Conservation (phyloP, 2,329 filamentous ascomycete species). For the Blastomyces parvus region DNA sequence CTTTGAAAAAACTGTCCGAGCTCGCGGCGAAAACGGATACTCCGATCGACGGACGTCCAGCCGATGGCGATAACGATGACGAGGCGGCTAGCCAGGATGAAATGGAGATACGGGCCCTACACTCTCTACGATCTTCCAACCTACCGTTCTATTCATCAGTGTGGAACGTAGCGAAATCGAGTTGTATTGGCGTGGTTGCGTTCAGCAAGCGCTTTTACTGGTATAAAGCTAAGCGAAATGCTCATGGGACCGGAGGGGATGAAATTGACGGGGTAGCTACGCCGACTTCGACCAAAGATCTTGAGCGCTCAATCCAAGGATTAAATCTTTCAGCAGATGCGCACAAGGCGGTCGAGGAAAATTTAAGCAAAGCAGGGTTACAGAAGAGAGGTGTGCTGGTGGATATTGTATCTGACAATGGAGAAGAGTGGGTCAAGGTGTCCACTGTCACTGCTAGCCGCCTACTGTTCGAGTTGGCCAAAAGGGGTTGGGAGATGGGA, state of each 20-base stretch:
- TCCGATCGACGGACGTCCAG: conserved; percentile 5
- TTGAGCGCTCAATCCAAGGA: conserved; percentile 1
- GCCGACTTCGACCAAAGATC: conserved; percentile 13
- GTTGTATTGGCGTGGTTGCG: conserved; percentile 46
- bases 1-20: conserved; percentile 36
- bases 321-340: conserved; percentile 9
- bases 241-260: background rate
- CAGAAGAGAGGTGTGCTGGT: conserved; percentile 47
- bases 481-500: conserved; percentile 52
- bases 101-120: conserved; percentile 33
- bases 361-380: conserved; percentile 20
- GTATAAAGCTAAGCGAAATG: conserved; percentile 18
- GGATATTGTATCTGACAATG: conserved; percentile 55
- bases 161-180: conserved; percentile 52
- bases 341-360: conserved; percentile 10
- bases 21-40: conserved; percentile 20
- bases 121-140: conserved; percentile 56
- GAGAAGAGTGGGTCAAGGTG: conserved; percentile 58
- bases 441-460: conserved; percentile 55
- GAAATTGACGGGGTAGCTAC: conserved; percentile 1
- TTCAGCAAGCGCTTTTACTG: conserved; percentile 50
- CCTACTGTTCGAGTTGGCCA: conserved; percentile 58
- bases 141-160: conserved; percentile 55
- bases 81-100: conserved; percentile 12
- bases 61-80: conserved; percentile 17